Percentiles rank a stretch among this genome's conserved stretches.
Conservation (phyloP, 225 moss, liverwort and hornwort species). For the Polytrichum formosum region DNA sequence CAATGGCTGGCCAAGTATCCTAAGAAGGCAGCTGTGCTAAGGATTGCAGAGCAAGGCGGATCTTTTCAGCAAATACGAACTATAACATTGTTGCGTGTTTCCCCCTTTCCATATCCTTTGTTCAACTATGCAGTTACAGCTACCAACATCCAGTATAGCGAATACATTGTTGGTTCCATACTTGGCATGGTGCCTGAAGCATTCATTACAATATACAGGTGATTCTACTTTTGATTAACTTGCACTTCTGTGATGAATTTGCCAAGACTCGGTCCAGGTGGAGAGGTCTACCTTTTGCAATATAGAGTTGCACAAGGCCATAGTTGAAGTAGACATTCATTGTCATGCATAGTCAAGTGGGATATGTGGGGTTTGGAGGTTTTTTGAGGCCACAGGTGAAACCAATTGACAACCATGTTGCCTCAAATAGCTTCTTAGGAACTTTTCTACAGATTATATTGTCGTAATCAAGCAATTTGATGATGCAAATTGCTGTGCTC, state of each 20-base stretch:
- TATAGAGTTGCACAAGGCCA: too few relatives aligned
- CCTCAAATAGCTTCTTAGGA: too few relatives aligned
- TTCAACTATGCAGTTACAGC: slow-evolving; percentile 94
- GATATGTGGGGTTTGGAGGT: too few relatives aligned
- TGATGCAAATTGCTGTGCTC: too few relatives aligned
- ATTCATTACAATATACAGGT: slow-evolving; percentile 95
- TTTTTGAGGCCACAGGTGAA: too few relatives aligned
- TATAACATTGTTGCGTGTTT: slow-evolving; percentile 74
- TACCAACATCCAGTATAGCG: slow-evolving; percentile 72
- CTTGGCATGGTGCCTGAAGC: slow-evolving; percentile 92
- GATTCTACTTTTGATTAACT: background rate
- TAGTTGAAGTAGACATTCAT: too few relatives aligned
- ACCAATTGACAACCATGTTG: too few relatives aligned
- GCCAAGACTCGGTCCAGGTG: too few relatives aligned
- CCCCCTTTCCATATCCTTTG: slow-evolving; percentile 84
- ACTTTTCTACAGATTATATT: too few relatives aligned
- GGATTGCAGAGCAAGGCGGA: slow-evolving; percentile 86
- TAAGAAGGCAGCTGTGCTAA: slow-evolving; percentile 80
- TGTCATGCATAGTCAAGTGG: too few relatives aligned
- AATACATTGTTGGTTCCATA: slow-evolving; percentile 87
- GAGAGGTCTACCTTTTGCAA: too few relatives aligned
- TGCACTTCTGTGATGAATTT: background rate
- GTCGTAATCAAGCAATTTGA: too few relatives aligned
- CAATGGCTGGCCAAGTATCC: slow-evolving; percentile 75
- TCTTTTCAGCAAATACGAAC: slow-evolving; percentile 76